A percentile compares a stretch with the other conserved stretches of the same genome.
These are phyloP conservation scores for Pythium sp. DNA, from an alignment of 352 stramenopile species.

Conservation along the genomic window DNA sequence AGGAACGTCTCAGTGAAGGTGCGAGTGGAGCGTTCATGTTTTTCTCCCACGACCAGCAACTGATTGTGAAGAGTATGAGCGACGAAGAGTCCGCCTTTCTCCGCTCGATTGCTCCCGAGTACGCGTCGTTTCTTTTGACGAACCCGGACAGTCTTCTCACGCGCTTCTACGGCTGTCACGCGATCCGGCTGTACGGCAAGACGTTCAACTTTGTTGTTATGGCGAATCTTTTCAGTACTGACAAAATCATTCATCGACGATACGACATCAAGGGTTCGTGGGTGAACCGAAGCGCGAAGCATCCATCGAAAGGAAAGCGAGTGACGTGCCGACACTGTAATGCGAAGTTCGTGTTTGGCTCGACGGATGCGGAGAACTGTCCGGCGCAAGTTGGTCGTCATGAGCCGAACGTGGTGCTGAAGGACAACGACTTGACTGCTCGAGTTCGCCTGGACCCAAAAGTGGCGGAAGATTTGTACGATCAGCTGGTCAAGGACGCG, in stretches of 20 bases:
- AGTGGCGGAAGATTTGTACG: constrained; percentile 78
- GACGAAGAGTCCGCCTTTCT: constrained; percentile 82
- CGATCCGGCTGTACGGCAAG: constrained; percentile 83
- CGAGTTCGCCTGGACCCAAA: constrained; percentile 75
- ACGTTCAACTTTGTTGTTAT: constrained; percentile 91
- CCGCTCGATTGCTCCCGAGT: constrained; percentile 75
- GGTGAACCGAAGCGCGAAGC: constrained; percentile 86
- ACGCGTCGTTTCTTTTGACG: constrained; percentile 77
- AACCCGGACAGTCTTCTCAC: constrained; percentile 82
- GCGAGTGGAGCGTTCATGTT: constrained; percentile 89
- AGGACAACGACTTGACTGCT: constrained; percentile 86
- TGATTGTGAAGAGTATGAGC: constrained; percentile 91
- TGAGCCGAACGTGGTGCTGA: constrained; percentile 84
- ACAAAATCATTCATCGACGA: constrained; percentile 80
- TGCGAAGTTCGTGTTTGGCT: constrained; percentile 84
- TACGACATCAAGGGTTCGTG: constrained; percentile 90
- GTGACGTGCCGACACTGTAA: constrained; percentile 88
- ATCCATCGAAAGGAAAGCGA: constrained; percentile 81
- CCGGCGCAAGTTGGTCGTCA: constrained; percentile 73
- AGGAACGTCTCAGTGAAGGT: constrained; percentile 81
- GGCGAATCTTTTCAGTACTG: constrained; percentile 83
- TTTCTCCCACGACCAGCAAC: constrained; percentile 85
- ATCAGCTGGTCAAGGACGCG: constrained; percentile 83
- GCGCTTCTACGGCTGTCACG: constrained; percentile 83
- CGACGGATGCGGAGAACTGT: constrained; percentile 76